phyloP scores from a whole-genome alignment of 2,329 filamentous ascomycete species.

The Calonectria fujianensis region DNA sequence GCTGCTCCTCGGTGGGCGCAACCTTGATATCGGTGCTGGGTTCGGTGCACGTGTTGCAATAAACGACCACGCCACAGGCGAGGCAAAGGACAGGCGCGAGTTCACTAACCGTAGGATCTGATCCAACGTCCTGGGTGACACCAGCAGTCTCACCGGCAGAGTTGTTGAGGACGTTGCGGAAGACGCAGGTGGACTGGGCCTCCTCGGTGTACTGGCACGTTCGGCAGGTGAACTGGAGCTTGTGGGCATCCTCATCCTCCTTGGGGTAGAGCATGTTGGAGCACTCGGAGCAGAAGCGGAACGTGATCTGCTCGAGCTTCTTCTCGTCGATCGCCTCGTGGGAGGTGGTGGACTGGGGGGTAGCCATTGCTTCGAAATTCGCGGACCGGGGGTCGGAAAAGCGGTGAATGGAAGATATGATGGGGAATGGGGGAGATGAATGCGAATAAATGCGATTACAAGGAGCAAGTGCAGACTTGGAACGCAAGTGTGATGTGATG shows the following conservation, averaged over 20 bases:
- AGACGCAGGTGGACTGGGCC: slow-evolving; percentile 92
- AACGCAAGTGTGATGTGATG: slow-evolving; percentile 35
- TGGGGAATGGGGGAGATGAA: slow-evolving; percentile 30
- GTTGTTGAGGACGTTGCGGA: slow-evolving; percentile 94
- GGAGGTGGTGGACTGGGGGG: slow-evolving; percentile 71
- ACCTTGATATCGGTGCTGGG: slow-evolving; percentile 51
- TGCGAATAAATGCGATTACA: slow-evolving; percentile 30
- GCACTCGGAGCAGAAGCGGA: slow-evolving; percentile 98
- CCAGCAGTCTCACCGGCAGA: slow-evolving; percentile 96
- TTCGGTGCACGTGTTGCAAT: slow-evolving; percentile 64
- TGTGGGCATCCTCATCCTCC: slow-evolving; percentile 89
- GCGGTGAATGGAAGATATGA: slow-evolving; percentile 33
- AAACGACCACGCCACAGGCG: slow-evolving; percentile 67
- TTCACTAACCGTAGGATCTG: slow-evolving; percentile 97
- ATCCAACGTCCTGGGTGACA: slow-evolving; percentile 97
- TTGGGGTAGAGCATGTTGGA: slow-evolving; percentile 99
- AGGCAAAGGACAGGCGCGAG: slow-evolving; percentile 66
- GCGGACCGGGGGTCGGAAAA: slow-evolving; percentile 19
- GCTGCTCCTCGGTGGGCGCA: slow-evolving; percentile 42
- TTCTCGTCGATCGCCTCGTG: slow-evolving; percentile 68
- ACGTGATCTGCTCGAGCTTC: slow-evolving; percentile 88
- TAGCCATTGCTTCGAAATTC: slow-evolving; percentile 68
- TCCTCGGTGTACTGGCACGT: slow-evolving; percentile 95
- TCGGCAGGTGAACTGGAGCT: slow-evolving; percentile 95
- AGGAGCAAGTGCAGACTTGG: slow-evolving; percentile 34